Base-by-base conservation (phyloP, 202 grass and related monocot species). In the Digitaria exilis region DNA sequence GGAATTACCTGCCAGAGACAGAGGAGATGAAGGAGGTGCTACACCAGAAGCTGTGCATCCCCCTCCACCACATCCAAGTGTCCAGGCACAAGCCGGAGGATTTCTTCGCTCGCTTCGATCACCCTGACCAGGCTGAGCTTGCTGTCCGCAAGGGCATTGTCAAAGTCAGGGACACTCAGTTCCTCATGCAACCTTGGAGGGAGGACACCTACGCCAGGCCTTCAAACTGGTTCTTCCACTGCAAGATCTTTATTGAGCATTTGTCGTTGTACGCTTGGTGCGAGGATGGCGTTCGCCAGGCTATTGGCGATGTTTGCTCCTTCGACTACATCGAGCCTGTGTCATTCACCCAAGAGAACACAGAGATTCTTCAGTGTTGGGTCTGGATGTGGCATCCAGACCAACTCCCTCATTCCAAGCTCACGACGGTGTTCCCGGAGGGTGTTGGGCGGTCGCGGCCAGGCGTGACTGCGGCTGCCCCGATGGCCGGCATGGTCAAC, bases 151-250 rank as follows among this genome's bases (percentile, higher is more conserved):
- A 4, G 2, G 46, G 46, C 46, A 5, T 17, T 0, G 4, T 49
- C 0, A 4, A 16, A 0, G 16, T 49, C 0, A 15, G 46, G 0
- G 46, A 4, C 0, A 49, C 4, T 1, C 0, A 4, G 18, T 21
- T 52, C 50, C 5, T 52, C 18, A 52, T 21, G 18, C 50, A 52
- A 18, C 50, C 50, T 0, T n/a, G n/a, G 50, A 21, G 18, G 50
- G 50, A 52, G 0, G 6, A 1, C 0, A 2, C 4, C 17, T 21
- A 8, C 50, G 1, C 18, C 6, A 52, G 18, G 18, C 50, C 50
- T 4, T 1, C 50, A 0, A 8, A 52, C 50, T 52, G 50, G 50
- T 52, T 2, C 5, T 52, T 52, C 50, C 50, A 52, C 18, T 52
- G 50, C 50, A 19, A 21, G 50, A 14, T 52, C 18, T 6, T 5